Evolutionary conservation across 345 rosid species (phyloP).

Genomic region (Kernera saxatilis): DNA sequence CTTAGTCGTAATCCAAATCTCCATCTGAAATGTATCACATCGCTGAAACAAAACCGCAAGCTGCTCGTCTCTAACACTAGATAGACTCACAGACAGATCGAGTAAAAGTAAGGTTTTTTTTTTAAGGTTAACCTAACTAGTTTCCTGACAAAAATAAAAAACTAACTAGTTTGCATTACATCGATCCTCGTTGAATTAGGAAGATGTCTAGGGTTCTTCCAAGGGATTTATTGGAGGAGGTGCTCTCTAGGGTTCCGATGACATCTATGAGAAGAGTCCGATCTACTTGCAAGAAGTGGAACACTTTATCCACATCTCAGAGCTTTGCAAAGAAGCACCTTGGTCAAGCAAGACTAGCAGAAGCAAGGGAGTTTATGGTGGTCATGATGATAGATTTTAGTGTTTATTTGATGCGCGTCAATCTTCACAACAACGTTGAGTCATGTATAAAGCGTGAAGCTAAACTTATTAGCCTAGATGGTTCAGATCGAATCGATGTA

Average conservation of each 20-base stretch:
- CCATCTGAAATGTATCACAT: too few relatives aligned
- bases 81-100: too few relatives aligned
- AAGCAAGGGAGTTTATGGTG: neutral
- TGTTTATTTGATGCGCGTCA: neutral
- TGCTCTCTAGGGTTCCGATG: neutral
- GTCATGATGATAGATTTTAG: neutral
- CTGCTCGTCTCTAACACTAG: too few relatives aligned
- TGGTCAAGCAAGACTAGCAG: neutral
- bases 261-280: neutral
- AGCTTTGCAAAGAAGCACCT: neutral
- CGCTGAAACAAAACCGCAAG: too few relatives aligned
- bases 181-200: neutral
- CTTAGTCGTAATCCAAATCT: too few relatives aligned
- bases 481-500: neutral
- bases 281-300: neutral
- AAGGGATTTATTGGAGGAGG: neutral
- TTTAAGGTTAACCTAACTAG: too few relatives aligned
- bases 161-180: too few relatives aligned
- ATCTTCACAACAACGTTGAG: neutral
- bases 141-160: too few relatives aligned
- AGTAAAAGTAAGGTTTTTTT: too few relatives aligned
- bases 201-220: neutral
- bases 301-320: neutral
- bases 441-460: neutral
- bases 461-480: neutral